A percentile compares a stretch with the other conserved stretches of the same genome.
Conservation (phyloP, 2,329 filamentous ascomycete genomes). For the Cladobotryum mycophilum region DNA sequence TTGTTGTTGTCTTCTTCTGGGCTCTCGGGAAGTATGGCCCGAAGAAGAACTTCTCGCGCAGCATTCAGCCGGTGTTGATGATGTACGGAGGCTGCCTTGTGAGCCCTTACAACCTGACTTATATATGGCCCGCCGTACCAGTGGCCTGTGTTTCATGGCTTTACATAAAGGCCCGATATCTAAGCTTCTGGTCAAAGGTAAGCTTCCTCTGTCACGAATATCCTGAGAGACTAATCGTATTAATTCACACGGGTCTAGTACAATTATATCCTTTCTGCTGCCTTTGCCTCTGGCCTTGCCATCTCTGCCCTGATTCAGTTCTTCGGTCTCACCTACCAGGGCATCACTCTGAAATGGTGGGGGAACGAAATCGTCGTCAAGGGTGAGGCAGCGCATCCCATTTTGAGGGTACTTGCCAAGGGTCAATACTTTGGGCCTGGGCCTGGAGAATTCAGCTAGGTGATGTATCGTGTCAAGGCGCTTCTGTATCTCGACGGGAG, state of each 20-base stretch:
- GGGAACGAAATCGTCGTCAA: slow-evolving; percentile 27
- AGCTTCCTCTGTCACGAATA: background rate
- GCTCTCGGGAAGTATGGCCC: slow-evolving; percentile 12
- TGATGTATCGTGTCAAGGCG: no score
- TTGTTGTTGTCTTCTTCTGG: slow-evolving; percentile 31
- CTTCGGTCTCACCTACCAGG: slow-evolving; percentile 36
- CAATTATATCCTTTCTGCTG: slow-evolving; percentile 37
- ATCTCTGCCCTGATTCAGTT: slow-evolving; percentile 37
- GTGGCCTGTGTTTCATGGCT: slow-evolving; percentile 43
- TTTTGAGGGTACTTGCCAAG: slow-evolving; percentile 8
- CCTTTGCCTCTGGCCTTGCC: slow-evolving; percentile 35
- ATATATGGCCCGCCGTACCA: slow-evolving; percentile 41
- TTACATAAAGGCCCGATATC: slow-evolving; percentile 38
- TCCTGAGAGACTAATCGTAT: background rate
- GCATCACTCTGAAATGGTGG: slow-evolving; percentile 33
- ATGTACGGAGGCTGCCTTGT: slow-evolving; percentile 34
- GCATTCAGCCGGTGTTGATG: slow-evolving; percentile 37
- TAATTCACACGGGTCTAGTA: slow-evolving; percentile 9
- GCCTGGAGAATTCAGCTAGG: slow-evolving; percentile 3
- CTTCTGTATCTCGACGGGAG: no score
- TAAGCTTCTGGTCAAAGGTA: slow-evolving; percentile 42
- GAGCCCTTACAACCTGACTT: slow-evolving; percentile 40
- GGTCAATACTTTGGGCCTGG: slow-evolving; percentile 24
- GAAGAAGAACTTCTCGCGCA: slow-evolving; percentile 29
- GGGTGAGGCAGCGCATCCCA: slow-evolving; percentile 34